Evolutionary conservation across 139 green algal genomes (phyloP).

Genomic region (Chlamydomonas schloesseri): DNA sequence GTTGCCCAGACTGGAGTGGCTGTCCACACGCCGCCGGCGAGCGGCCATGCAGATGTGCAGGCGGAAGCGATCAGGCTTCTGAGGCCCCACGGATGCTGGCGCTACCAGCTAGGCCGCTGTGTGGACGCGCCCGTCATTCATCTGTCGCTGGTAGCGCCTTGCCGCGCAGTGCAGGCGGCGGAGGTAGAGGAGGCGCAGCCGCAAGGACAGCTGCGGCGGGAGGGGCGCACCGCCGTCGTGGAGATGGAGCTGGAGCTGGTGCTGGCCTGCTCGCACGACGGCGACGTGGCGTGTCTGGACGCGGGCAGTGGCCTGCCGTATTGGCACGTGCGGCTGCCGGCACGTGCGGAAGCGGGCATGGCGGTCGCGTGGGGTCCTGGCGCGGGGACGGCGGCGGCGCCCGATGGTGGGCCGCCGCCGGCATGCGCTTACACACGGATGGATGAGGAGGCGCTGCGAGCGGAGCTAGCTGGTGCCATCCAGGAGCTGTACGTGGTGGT

Average conservation of each 20-base stretch:
- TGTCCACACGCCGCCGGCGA: no score
- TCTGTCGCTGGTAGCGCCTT: neutral
- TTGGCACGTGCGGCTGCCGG: slow-evolving; percentile 37
- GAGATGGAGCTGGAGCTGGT: neutral
- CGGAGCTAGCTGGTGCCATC: no score
- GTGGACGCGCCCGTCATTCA: slow-evolving; percentile 48
- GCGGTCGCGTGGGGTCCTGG: neutral
- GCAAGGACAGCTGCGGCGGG: neutral
- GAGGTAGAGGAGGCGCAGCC: neutral
- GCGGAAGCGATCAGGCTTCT: neutral
- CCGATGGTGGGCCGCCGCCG: no score
- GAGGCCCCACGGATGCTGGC: neutral
- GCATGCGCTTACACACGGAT: no score
- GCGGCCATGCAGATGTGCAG: neutral
- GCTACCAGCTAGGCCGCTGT: slow-evolving; percentile 34
- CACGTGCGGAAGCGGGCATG: slow-evolving; percentile 39
- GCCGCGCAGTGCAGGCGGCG: no score
- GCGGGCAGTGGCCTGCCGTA: neutral
- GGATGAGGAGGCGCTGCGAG: no score
- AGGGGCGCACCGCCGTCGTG: no score
- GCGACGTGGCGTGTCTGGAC: slow-evolving; percentile 40
- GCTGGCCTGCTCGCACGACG: slow-evolving; percentile 46
- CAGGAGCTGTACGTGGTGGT: slow-evolving; percentile 27
- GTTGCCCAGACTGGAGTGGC: no score
- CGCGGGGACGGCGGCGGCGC: neutral